These are phyloP conservation scores for Kwoniella sp. DNA, from an alignment of 768 basidiomycete genomes.

Conservation along the genomic window DNA sequence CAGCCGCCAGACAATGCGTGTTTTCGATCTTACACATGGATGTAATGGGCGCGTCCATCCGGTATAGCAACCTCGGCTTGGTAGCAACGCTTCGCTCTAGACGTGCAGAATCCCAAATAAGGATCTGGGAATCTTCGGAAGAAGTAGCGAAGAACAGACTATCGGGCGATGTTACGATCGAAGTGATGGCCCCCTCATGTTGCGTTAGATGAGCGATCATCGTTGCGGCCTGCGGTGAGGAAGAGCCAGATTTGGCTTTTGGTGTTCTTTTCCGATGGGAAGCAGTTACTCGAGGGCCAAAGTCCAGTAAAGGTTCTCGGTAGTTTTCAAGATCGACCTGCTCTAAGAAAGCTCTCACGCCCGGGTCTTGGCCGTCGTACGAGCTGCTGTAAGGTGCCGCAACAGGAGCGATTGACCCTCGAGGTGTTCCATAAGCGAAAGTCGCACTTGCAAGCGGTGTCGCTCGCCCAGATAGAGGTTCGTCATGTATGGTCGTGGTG, in stretches of 20 bases:
- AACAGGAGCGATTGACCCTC: constrained; percentile 4
- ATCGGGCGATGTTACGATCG: constrained; percentile 85
- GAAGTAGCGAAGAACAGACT: constrained; percentile 73
- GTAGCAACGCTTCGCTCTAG: constrained; percentile 91
- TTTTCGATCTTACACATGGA: constrained; percentile 77
- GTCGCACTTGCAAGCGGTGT: constrained; percentile 61
- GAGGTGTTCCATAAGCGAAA: constrained; percentile 17
- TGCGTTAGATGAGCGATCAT: constrained; percentile 82
- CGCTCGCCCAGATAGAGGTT: constrained; percentile 71
- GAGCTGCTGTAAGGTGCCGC: constrained; percentile 53
- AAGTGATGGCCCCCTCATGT: constrained; percentile 76
- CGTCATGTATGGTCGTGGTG: constrained; percentile 66
- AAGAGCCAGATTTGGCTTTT: constrained; percentile 45
- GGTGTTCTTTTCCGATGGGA: constrained; percentile 63
- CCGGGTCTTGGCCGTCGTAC: constrained; percentile 81
- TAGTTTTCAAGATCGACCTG: constrained; percentile 81
- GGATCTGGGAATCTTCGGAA: constrained; percentile 58
- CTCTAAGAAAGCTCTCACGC: constrained; percentile 84
- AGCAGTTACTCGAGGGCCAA: constrained; percentile 83
- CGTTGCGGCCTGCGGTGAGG: constrained; percentile 70
- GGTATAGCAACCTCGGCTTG: constrained; percentile 60
- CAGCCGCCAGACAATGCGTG: constrained; percentile 48
- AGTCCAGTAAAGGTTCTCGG: constrained; percentile 82
- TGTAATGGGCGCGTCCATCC: constrained; percentile 68
- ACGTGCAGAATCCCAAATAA: constrained; percentile 68